These are phyloP conservation scores for Iberis pinnata DNA, from an alignment of 345 rosid species.

Conservation along the genomic window DNA sequence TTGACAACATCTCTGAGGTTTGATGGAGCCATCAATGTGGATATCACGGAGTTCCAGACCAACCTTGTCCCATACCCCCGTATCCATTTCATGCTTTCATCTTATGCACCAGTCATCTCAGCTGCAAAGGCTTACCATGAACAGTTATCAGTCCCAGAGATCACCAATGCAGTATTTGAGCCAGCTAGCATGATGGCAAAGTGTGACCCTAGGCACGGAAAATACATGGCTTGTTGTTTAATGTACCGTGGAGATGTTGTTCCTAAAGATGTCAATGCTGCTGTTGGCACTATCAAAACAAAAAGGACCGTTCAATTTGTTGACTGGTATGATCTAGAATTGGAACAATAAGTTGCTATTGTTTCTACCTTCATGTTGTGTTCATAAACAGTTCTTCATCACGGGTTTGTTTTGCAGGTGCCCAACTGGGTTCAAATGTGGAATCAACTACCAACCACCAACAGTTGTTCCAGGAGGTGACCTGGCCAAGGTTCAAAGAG, in stretches of 20 bases:
- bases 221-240: slow-evolving; percentile 58
- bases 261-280: slow-evolving; percentile 57
- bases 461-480: slow-evolving; percentile 51
- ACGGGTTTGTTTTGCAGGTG: slow-evolving; percentile 23
- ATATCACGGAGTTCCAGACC: slow-evolving; percentile 28
- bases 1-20: slow-evolving; percentile 35
- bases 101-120: slow-evolving; percentile 53
- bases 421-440: slow-evolving; percentile 52
- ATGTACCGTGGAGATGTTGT: slow-evolving; percentile 55
- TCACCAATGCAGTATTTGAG: slow-evolving; percentile 51
- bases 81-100: slow-evolving; percentile 52
- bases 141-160: slow-evolving; percentile 50
- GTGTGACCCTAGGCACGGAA: slow-evolving; percentile 50
- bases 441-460: slow-evolving; percentile 53
- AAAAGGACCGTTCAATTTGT: slow-evolving; percentile 26
- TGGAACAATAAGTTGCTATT: too few relatives aligned
- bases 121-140: slow-evolving; percentile 52
- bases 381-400: too few relatives aligned
- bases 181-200: slow-evolving; percentile 58
- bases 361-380: too few relatives aligned
- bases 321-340: too few relatives aligned
- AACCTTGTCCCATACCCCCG: slow-evolving; percentile 55
- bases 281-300: slow-evolving; percentile 46
- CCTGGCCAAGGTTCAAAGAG: slow-evolving; percentile 6
- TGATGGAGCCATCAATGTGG: slow-evolving; percentile 46